Evolutionary conservation across 345 rosid species (phyloP), one percentile per base, ranked within the genome.

Genomic region (Arabis hirsuta): DNA sequence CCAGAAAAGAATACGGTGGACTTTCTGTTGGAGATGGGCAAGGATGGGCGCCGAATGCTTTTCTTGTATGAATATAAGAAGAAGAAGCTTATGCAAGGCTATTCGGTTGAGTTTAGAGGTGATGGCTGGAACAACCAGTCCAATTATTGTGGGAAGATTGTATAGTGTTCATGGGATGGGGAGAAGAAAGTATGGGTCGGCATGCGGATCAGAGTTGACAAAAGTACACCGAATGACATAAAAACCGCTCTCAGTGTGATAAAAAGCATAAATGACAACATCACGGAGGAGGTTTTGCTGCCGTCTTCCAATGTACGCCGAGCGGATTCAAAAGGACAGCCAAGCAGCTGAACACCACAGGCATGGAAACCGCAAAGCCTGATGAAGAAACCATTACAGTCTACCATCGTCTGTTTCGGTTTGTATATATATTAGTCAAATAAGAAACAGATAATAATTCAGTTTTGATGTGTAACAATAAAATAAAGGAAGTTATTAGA

Each of bases 241-340:
- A 81, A 69, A 65, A 84, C 88, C 24, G 88, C 73, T 77, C 80
- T 20, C 56, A 83, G 97, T 0, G 98, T 90, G 68, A 87, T 87
- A 86, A 81, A 86, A 32, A 86, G 96, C 76, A 93, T 90, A 66
- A 70, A 14, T 46, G 98, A 93, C 69, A 88, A 90, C 42, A 90
- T 93, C 55, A 93, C 94, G 1, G 88, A 86, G 78, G 96, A 90
- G 6, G 65, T 90, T 20, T 74, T 93, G 73, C 50, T 87, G 77
- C 65, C 74, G 79, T 62, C 80, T 93, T 72, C 96, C 97, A 2
- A 87, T 87, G 94, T 93, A 93, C 72, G 87, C 84, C 27, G 93
- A 90, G 76, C 82, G 90, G 73, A 93, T 88, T 54, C 71, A 58
- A 67, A 78, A 14, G 16, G 97, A 90, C 39, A 88, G 32, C 46